phyloP scores from a whole-genome alignment of 2,329 filamentous ascomycete species.

The Sclerotinia spermophila region DNA sequence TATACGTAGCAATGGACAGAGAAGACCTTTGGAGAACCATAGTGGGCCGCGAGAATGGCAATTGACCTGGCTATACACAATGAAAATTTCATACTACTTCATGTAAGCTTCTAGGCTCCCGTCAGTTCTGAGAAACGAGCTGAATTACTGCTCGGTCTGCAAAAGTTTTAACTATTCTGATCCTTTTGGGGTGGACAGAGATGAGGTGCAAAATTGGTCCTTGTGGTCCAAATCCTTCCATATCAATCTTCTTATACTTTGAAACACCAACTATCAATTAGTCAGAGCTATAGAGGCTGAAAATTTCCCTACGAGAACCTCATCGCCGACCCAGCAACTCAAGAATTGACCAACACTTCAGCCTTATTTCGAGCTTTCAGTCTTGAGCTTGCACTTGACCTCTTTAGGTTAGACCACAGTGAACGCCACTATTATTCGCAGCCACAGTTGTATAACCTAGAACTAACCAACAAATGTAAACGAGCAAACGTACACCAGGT shows the following conservation, averaged over 20 bases:
- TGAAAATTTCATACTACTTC: not conserved
- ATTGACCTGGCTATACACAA: not conserved
- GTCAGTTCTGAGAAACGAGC: not conserved
- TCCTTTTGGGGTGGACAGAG: not conserved
- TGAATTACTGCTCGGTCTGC: not conserved
- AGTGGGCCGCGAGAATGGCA: not conserved
- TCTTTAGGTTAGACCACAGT: not conserved
- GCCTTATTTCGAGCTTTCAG: not conserved
- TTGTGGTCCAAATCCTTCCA: not conserved
- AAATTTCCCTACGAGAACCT: not conserved
- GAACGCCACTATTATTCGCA: not conserved
- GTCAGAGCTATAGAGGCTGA: not conserved
- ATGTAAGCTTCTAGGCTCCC: not conserved
- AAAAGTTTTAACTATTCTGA: not conserved
- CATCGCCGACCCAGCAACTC: not conserved
- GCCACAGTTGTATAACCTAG: not conserved
- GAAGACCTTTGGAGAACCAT: not conserved
- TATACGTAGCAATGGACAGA: conserved; percentile 5
- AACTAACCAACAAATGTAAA: not conserved
- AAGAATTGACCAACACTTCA: not conserved
- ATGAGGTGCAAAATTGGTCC: not conserved
- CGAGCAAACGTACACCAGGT: not conserved
- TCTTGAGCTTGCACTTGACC: not conserved
- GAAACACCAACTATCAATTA: conserved; percentile 11
- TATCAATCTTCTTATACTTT: not conserved